Base-by-base conservation (phyloP, 2,329 filamentous ascomycete genomes). In the Trichoderma sp. region DNA sequence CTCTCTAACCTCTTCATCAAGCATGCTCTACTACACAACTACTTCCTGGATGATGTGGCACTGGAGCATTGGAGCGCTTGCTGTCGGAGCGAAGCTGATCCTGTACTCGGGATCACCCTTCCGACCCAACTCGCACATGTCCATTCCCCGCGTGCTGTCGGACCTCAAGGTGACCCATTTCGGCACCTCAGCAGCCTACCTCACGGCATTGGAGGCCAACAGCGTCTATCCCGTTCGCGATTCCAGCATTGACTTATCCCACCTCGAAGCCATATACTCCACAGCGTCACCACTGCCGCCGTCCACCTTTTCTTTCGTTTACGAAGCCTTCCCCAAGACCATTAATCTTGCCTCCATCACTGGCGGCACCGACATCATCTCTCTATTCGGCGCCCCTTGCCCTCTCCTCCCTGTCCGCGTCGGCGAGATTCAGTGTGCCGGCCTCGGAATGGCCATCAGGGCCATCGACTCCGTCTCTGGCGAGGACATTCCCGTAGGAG, bases 41-140 rank as follows among this genome's bases (percentile, higher is more conserved):
- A 93, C 91, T 12, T 96, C 93, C 0, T 97, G 94, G 95, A 98
- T 99, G 94, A 98, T 98, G 94, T 97, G 94, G 93, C 94, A 98
- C 78, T 98, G 94, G 94, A 89, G 94, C 48, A 87, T 97, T 22
- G 94, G 92, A 1, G 92, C 90, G 6, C 87, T 98, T 4, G 92
- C 94, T 10, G 89, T 88, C 34, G 94, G 94, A 64, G 87, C 92
- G 12, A 94, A 92, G 0, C 83, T 98, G 13, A 85, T 98, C 22
- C 84, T 98, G 4, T 99, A 97, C 79, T 92, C 97, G 64, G 95
- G 95, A 57, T 97, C 92, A 0, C 95, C 95, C 0, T 98, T 98
- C 82, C 85, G 86, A 58, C 92, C 91, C 0, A 84, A 91, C 67
- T 91, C 91, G 61, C 87, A 94, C 74, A 85, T 95, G 67, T 93